A percentile compares a stretch with the other conserved stretches of the same genome.
Evolutionary conservation across 225 moss, liverwort and hornwort species (phyloP).

Genomic region (Takakia lepidozioides): DNA sequence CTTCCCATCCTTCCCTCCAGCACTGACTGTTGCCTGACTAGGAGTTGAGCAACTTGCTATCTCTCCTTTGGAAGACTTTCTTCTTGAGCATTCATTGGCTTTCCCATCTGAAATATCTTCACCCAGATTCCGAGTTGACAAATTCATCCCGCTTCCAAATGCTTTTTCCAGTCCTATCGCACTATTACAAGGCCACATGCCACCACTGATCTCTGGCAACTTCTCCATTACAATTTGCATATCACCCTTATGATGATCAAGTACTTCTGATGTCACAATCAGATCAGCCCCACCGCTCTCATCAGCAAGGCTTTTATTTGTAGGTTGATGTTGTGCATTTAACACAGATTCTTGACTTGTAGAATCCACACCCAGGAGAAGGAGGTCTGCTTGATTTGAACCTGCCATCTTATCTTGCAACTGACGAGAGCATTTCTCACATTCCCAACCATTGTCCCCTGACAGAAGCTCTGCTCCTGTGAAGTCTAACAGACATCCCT

Average conservation of each 20-base stretch:
- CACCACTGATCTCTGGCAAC: constrained; percentile 5
- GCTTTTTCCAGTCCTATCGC: constrained; percentile 11
- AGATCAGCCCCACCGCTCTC: neutral
- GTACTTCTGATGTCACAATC: neutral
- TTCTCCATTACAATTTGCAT: constrained; percentile 4
- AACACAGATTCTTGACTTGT: constrained; percentile 2
- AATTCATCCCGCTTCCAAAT: constrained; percentile 6
- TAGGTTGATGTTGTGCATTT: constrained; percentile 1
- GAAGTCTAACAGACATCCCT: constrained; percentile 85
- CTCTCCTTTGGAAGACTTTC: neutral
- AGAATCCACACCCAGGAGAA: constrained; percentile 1
- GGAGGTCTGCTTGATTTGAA: neutral
- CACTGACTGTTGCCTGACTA: neutral
- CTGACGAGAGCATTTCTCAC: constrained; percentile 59
- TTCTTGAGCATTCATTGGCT: neutral
- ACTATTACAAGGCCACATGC: constrained; percentile 1
- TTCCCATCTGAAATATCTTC: neutral
- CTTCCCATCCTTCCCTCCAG: neutral
- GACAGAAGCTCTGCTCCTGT: constrained; percentile 70
- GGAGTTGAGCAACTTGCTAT: neutral
- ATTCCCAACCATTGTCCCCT: constrained; percentile 87
- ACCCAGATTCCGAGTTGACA: neutral
- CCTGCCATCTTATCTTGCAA: constrained; percentile 21
- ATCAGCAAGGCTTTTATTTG: neutral
- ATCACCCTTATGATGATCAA: neutral